Evolutionary conservation across 371 early-diverging fungal genomes (phyloP).

Genomic region (Lichtheimia corymbifera): DNA sequence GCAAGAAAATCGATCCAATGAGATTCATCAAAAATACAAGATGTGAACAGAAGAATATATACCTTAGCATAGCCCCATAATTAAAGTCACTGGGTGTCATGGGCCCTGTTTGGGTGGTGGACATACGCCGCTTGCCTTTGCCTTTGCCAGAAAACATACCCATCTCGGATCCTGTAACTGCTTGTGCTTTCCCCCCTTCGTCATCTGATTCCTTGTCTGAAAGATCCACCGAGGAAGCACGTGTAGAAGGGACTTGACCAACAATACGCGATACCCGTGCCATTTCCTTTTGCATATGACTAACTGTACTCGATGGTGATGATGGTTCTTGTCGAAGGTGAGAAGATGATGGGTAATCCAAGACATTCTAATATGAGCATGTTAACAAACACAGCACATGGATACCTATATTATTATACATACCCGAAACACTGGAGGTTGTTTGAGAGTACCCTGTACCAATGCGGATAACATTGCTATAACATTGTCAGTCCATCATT

Average conservation of each 20-base stretch:
- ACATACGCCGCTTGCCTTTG: constrained; percentile 41
- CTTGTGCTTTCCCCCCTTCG: neutral
- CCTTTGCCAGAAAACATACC: constrained; percentile 26
- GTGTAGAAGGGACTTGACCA: constrained; percentile 39
- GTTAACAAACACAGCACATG: neutral
- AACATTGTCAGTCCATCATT: neutral
- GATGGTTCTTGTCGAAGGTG: constrained; percentile 6
- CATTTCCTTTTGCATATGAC: constrained; percentile 31
- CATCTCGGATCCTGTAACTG: neutral
- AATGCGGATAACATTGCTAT: neutral
- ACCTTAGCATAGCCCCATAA: too few species aligned
- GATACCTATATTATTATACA: neutral
- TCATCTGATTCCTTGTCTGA: constrained; percentile 47
- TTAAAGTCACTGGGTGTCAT: constrained; percentile 1
- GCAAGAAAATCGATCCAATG: too few species aligned
- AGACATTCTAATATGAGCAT: constrained; percentile 1
- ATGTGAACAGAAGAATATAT: too few species aligned
- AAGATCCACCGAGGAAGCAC: constrained; percentile 39
- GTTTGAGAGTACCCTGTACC: constrained; percentile 6
- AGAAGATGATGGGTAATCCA: constrained; percentile 9
- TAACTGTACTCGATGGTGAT: constrained; percentile 16
- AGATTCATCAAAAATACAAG: too few species aligned
- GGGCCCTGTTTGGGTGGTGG: constrained; percentile 25
- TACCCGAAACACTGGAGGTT: constrained; percentile 10
- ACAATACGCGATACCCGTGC: constrained; percentile 33